Percentiles rank a stretch among this genome's conserved stretches.
These are phyloP conservation scores for Pythium utonaiense DNA, from an alignment of 352 stramenopile genomes.

Conservation along the genomic window DNA sequence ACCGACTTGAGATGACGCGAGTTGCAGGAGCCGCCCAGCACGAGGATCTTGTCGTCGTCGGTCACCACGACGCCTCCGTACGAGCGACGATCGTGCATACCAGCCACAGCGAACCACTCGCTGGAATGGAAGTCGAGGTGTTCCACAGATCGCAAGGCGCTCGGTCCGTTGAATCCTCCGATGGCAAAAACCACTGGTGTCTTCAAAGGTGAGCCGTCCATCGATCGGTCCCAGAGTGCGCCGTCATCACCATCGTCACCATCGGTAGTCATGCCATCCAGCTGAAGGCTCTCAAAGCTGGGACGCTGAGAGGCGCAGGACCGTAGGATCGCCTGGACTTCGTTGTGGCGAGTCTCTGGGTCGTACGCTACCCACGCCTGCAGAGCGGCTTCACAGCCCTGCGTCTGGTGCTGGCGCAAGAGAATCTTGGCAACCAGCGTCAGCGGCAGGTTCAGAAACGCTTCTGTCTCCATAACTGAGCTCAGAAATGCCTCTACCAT, in stretches of 20 bases:
- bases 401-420: constrained; percentile 28
- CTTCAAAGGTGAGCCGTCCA: constrained; percentile 5
- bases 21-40: constrained; percentile 59
- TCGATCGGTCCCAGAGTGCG: constrained; percentile 8
- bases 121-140: constrained; percentile 62
- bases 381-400: constrained; percentile 35
- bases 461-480: constrained; percentile 48
- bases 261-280: neutral
- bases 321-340: constrained; percentile 24
- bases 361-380: constrained; percentile 53
- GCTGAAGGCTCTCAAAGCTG: constrained; percentile 4
- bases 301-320: constrained; percentile 2
- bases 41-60: constrained; percentile 43
- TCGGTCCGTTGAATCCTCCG: constrained; percentile 63
- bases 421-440: constrained; percentile 39
- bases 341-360: constrained; percentile 27
- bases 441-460: constrained; percentile 55
- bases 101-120: constrained; percentile 49
- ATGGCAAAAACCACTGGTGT: constrained; percentile 66
- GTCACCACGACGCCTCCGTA: constrained; percentile 60
- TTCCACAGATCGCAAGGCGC: constrained; percentile 52
- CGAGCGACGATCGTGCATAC: constrained; percentile 53
- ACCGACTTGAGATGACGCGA: constrained; percentile 55
- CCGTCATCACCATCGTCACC: constrained; percentile 7
- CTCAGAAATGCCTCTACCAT: constrained; percentile 68